phyloP scores from a whole-genome alignment of 75 land plant genomes.

The Chamaecyparis obtusa region DNA sequence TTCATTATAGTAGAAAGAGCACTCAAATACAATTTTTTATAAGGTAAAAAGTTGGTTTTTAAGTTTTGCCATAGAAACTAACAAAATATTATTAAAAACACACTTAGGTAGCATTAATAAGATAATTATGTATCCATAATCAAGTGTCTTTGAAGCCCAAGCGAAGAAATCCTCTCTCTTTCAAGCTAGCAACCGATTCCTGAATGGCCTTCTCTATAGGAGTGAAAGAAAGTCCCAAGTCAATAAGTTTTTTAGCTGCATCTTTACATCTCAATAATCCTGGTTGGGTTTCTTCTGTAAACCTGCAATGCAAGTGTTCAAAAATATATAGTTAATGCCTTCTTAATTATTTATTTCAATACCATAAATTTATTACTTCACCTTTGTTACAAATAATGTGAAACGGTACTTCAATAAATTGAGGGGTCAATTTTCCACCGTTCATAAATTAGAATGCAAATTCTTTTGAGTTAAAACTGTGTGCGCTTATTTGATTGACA shows the following conservation, averaged over 20 bases:
- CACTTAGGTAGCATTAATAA: neutral
- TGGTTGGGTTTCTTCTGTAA: slow-evolving; percentile 51
- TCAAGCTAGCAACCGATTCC: slow-evolving; percentile 39
- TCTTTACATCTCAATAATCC: slow-evolving; percentile 40
- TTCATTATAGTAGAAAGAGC: neutral
- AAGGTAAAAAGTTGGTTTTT: neutral
- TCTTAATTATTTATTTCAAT: neutral
- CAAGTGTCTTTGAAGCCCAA: neutral
- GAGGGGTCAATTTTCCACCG: no score
- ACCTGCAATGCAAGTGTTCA: slow-evolving; percentile 24
- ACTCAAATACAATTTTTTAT: neutral
- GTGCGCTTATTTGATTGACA: no score
- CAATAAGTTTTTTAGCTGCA: slow-evolving; percentile 54
- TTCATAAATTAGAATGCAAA: no score
- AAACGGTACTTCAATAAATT: neutral
- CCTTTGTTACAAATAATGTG: neutral
- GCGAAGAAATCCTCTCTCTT: slow-evolving; percentile 37
- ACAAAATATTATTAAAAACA: no score
- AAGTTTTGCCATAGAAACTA: neutral
- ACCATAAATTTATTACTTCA: neutral
- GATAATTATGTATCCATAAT: neutral
- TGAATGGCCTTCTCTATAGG: slow-evolving; percentile 51
- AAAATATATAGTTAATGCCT: neutral
- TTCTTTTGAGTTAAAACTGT: no score
- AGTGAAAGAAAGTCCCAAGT: slow-evolving; percentile 43